A percentile compares a stretch with the other conserved stretches of the same genome.
phyloP scores from a whole-genome alignment of 1,139 yeast genomes.

The Geotrichum armillariae region DNA sequence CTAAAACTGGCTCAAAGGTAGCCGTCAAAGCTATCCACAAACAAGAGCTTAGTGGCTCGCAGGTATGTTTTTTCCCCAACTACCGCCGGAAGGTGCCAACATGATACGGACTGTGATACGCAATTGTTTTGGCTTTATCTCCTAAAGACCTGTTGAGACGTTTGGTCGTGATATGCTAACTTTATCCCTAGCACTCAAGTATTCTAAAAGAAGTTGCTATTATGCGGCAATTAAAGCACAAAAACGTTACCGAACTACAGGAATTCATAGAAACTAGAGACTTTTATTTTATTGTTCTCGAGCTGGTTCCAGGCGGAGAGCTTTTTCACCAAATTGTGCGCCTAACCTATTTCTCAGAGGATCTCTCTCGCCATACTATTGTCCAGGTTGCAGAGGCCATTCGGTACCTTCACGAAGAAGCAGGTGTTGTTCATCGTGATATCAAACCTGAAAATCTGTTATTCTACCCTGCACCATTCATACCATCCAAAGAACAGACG shows the following conservation, averaged over 20 bases:
- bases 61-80: slow-evolving; percentile 39
- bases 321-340: slow-evolving; percentile 91
- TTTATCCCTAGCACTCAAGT: slow-evolving; percentile 48
- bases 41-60: slow-evolving; percentile 51
- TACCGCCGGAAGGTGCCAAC: no score
- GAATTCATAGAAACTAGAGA: slow-evolving; percentile 65
- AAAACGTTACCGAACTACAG: slow-evolving; percentile 68
- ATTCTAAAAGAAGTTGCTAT: slow-evolving; percentile 83
- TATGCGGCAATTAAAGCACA: slow-evolving; percentile 72
- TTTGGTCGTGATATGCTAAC: no score
- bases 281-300: slow-evolving; percentile 78
- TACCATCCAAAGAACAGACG: slow-evolving; percentile 51
- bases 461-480: slow-evolving; percentile 70
- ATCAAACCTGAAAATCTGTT: slow-evolving; percentile 92
- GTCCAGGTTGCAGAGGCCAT: slow-evolving; percentile 82
- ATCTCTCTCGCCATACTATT: slow-evolving; percentile 80
- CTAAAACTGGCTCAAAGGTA: slow-evolving; percentile 50
- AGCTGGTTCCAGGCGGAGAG: slow-evolving; percentile 90
- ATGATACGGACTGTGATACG: no score
- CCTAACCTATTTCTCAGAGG: slow-evolving; percentile 86
- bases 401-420: slow-evolving; percentile 73
- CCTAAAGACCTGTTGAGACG: no score
- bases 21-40: slow-evolving; percentile 88
- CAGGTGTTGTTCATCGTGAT: slow-evolving; percentile 92
- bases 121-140: no score